Evolutionary conservation across 805 yeast species (phyloP), one percentile per base, ranked within the genome.

Genomic region (Saturnispora mendoncae): DNA sequence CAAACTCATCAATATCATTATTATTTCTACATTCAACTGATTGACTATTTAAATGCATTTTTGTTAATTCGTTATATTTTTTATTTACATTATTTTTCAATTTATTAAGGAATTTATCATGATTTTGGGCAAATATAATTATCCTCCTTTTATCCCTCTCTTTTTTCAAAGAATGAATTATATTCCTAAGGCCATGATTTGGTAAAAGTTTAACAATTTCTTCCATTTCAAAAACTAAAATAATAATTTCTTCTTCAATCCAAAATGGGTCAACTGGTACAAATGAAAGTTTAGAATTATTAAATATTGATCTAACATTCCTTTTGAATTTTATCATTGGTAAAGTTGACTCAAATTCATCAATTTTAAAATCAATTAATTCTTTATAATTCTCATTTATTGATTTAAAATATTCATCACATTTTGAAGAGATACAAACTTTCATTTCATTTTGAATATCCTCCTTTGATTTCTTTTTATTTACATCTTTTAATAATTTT

Each of bases 251-350:
- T 51, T 80, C 87, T 5, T 64, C 61, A 1, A 65, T 45, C 2
- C 66, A 51, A 24, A 54, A 60, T 1, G 66, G 57, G 2, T 41
- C 61, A 36, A 72, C 62, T 0, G 88, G 88, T 8, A 73, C 65
- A 48, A 77, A 81, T 0, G 70, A 51, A 44, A 77, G 83, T 21
- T 64, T 62, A 2, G 53, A 53, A 8, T 60, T 47, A 50, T 75
- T 72, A 55, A 78, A 81, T 1, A 52, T 53, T 0, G 82, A 71
- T 17, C 58, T 63, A 4, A 70, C 65, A 14, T 60, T 60, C 32
- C 88, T 59, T 37, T 67, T 62, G 73, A 83, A 80, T 36, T 60
- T 56, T 2, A 80, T 66, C 3, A 69, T 41, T 0, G 81, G 81
- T 2, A 64, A 41, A 13, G 57, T 55, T 19, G 53, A 33, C 46